Conservation (phyloP, 2,329 filamentous ascomycete genomes). For the Fusarium concolor region DNA sequence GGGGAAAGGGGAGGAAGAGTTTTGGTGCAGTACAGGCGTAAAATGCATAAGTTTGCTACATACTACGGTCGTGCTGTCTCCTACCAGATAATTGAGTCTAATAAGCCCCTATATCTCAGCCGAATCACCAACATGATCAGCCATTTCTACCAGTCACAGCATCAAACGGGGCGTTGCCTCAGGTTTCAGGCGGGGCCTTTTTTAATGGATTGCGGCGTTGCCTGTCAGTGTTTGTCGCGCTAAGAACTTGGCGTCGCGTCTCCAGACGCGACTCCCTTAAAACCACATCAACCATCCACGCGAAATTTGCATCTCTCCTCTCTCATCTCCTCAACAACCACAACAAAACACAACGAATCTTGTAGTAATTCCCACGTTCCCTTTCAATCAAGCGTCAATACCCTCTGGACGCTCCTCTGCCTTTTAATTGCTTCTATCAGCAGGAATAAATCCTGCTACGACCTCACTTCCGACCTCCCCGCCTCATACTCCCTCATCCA, state of each 20-base stretch:
- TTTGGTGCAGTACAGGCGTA: neutral
- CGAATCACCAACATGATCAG: constrained; percentile 16
- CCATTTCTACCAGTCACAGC: constrained; percentile 13
- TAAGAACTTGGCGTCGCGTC: constrained; percentile 52
- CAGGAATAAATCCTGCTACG: constrained; percentile 42
- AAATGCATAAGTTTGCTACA: constrained; percentile 2
- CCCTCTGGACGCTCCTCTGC: constrained; percentile 36
- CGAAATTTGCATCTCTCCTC: constrained; percentile 36
- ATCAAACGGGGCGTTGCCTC: constrained; percentile 40
- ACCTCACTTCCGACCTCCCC: constrained; percentile 35
- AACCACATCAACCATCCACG: constrained; percentile 48
- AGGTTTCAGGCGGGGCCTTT: constrained; percentile 43
- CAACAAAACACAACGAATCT: constrained; percentile 30
- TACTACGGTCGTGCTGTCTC: neutral
- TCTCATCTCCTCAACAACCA: constrained; percentile 43
- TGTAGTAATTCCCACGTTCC: constrained; percentile 27
- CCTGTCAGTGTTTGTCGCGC: constrained; percentile 47
- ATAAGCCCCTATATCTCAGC: neutral
- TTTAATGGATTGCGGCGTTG: constrained; percentile 47
- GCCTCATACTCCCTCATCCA: constrained; percentile 35
- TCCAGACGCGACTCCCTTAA: constrained; percentile 54
- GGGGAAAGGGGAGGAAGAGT: constrained; percentile 12
- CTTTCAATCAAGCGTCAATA: constrained; percentile 29
- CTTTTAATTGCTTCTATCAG: constrained; percentile 43
- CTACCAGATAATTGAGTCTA: neutral